Evolutionary conservation across 768 basidiomycete genomes (phyloP), one percentile per base, ranked within the genome.

Genomic region (Trametes coccinea): DNA sequence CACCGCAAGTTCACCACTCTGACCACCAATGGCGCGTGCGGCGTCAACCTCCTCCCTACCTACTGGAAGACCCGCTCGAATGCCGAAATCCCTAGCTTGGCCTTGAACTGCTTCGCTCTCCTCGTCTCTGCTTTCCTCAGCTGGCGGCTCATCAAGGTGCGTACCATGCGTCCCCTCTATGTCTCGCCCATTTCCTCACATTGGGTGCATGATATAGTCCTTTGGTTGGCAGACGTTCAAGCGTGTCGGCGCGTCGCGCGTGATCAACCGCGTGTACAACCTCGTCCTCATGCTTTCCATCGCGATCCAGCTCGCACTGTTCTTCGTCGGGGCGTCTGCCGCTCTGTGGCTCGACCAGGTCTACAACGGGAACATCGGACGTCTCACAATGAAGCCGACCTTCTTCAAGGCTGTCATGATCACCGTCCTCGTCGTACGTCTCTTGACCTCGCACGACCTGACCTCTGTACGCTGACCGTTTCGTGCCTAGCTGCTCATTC

Each of bases 141-240:
- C 1, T 92, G 88, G 87, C 84, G 78, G 66, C 78, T 93, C 30
- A 79, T 88, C 68, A 90, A 88, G 82, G 90, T 90, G 54, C 29
- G 64, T 17, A 67, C 41, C 27, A 10, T 13, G 8, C 27, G n/a
- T 7, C 29, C 29, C 11, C 37, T 11, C 6, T 3, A 16, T 29
- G 16, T 16, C 6, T 31, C 17, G 39, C 53, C 46, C 27, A 56
- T 50, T 30, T 22, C 10, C 17, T n/a, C 11, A 47, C n/a, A 3
- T 17, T 22, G 22, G 22, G 22, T 22, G 22, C 22, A 22, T 5
- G 40, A 3, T 22, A 11, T 56, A 90, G 88, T 69, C 80, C 14
- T 93, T 90, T 71, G 89, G 91, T 46, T 93, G 90, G 90, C 89
- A 90, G 73, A 93, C 90, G 0, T 93, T 92, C 81, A 91, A 91